Base-by-base conservation (phyloP, 2,329 filamentous ascomycete species). In the Ophiosphaerella korrae region DNA sequence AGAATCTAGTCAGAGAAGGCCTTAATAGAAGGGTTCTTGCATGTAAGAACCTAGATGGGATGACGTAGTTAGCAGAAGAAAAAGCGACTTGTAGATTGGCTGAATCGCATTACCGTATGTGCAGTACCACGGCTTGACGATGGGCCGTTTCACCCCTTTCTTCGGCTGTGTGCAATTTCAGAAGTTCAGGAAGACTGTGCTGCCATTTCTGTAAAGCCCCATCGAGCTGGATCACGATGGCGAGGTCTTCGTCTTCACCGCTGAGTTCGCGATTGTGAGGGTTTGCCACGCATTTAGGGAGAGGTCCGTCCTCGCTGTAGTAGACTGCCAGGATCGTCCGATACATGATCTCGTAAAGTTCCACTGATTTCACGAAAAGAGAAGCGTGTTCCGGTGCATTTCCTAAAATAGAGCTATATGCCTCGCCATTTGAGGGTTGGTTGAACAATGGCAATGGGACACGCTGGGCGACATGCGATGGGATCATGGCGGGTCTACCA, bases 401-500 rank as follows among this genome's bases (percentile, higher is more conserved):
- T 12, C 35, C 35, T 5, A 37, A 18, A 18, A 37, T 14, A 9
- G 14, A 7, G 12, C 7, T 7, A 9, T 21, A 8, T 7, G 14
- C 14, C 16, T 37, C 14, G 2, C 5, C 35, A 12, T 37, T 18
- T 7, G 35, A 37, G 12, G 35, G 23, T 9, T 3, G 35, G 11
- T 8, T 21, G 12, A 37, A 18, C n/a, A 37, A 14, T 11, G 35
- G 35, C 9, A 37, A 21, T 37, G 35, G 35, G 23, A 37, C 35
- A 9, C 14, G 16, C 23, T 37, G 35, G 35, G 35, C 35, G 14
- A 37, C 35, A 37, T 37, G 14, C 16, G 35, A 37, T 41, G 18
- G 38, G 26, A 55, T 35, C 40, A 56, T 55, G 11, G 51, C 41
- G 23, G 55, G 55, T 21, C 57, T 42, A 8, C 57, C 57, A 47